Conservation (phyloP, 768 basidiomycete species). For the Ephemerocybe angulata region DNA sequence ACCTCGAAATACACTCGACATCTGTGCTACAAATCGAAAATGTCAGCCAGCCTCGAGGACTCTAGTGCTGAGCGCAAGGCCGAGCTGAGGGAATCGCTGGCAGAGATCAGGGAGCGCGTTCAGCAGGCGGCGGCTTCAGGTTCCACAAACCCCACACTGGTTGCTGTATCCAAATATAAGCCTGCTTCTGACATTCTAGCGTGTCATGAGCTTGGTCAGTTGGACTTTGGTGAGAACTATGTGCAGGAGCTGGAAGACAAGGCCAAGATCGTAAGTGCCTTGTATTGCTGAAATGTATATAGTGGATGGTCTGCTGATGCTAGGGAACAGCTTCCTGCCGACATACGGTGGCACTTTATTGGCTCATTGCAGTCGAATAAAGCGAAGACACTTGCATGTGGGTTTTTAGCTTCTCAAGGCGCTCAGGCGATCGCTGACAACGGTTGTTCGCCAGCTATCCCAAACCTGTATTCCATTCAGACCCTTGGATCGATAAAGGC, state of each 20-base stretch:
- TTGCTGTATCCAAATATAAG: slow-evolving; percentile 94
- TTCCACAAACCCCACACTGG: slow-evolving; percentile 42
- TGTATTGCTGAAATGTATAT: not conserved
- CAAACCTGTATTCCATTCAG: slow-evolving; percentile 84
- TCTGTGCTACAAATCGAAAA: not conserved
- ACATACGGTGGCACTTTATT: slow-evolving; percentile 97
- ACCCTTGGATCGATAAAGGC: slow-evolving; percentile 80
- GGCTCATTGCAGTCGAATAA: slow-evolving; percentile 94
- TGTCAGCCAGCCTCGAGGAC: slow-evolving; percentile 7
- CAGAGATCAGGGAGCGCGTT: slow-evolving; percentile 50
- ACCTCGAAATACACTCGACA: not conserved
- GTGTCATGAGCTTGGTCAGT: slow-evolving; percentile 76
- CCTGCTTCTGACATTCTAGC: slow-evolving; percentile 82
- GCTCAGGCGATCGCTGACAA: too few relatives aligned
- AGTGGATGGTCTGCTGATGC: not conserved
- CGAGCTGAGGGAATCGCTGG: slow-evolving; percentile 53
- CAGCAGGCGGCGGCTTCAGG: slow-evolving; percentile 24
- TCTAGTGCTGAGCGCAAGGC: slow-evolving; percentile 40
- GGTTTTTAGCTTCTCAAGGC: slow-evolving; percentile 11
- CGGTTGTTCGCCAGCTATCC: slow-evolving; percentile 55
- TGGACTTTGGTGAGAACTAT: slow-evolving; percentile 98
- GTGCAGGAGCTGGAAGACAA: slow-evolving; percentile 91
- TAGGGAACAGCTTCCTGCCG: slow-evolving; percentile 66
- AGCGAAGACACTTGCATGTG: slow-evolving; percentile 83
- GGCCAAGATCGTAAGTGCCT: slow-evolving; percentile 55